Percentiles rank a stretch among this genome's conserved stretches.
Conservation (phyloP, 2,329 filamentous ascomycete species). For the Diaporthe australafricana region DNA sequence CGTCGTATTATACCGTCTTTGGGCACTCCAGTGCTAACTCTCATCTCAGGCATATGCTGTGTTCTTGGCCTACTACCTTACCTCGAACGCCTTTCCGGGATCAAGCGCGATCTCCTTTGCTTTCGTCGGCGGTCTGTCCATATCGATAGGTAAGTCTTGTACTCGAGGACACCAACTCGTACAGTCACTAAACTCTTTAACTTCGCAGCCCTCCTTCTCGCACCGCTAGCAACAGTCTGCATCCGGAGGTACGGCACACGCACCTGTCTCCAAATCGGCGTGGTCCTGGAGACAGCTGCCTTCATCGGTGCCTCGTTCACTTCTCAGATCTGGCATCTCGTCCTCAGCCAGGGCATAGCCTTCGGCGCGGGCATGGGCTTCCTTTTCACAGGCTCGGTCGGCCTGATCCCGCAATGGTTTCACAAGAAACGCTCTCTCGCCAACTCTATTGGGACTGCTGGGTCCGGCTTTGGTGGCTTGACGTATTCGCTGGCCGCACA, state of each 20-base stretch:
- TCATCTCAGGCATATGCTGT: slow-evolving; percentile 47
- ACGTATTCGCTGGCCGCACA: slow-evolving; percentile 75
- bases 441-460: slow-evolving; percentile 75
- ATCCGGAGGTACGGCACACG: slow-evolving; percentile 73
- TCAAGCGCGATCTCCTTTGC: slow-evolving; percentile 76
- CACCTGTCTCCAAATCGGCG: slow-evolving; percentile 72
- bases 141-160: slow-evolving; percentile 59
- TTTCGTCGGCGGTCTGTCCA: slow-evolving; percentile 80
- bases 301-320: slow-evolving; percentile 80
- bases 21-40: slow-evolving; percentile 20
- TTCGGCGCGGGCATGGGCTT: slow-evolving; percentile 86
- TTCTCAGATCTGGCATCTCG: slow-evolving; percentile 77
- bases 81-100: slow-evolving; percentile 70
- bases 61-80: slow-evolving; percentile 68
- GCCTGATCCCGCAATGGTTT: slow-evolving; percentile 81
- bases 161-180: not conserved
- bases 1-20: not conserved
- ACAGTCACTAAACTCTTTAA: slow-evolving; percentile 43
- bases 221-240: slow-evolving; percentile 73
- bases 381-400: slow-evolving; percentile 76
- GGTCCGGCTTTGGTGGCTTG: slow-evolving; percentile 80
- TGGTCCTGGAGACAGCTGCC: slow-evolving; percentile 71
- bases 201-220: slow-evolving; percentile 70
- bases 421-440: slow-evolving; percentile 74
- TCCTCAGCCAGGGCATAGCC: slow-evolving; percentile 78